Conservation (phyloP, 179 eudicot species). For the Silene coronaria region DNA sequence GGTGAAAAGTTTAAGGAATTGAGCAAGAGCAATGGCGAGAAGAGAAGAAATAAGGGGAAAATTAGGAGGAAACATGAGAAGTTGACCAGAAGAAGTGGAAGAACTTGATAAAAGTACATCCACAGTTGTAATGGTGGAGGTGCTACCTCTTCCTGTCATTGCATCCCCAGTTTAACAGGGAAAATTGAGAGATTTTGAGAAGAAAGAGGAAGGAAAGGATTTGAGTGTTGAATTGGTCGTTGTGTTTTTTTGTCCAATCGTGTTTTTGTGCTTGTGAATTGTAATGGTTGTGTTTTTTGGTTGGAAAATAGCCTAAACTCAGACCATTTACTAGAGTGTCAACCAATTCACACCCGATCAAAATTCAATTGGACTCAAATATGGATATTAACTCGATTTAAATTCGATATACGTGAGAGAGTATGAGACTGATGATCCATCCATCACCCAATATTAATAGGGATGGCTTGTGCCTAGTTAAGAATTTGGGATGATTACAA, state of each 20-base stretch:
- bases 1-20: conserved; percentile 35
- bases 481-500: too few relatives aligned
- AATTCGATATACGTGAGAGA: too few relatives aligned
- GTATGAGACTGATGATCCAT: too few relatives aligned
- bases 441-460: too few relatives aligned
- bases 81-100: conserved; percentile 6
- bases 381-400: too few relatives aligned
- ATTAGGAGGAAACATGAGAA: conserved; percentile 22
- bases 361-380: too few relatives aligned
- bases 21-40: conserved; percentile 27
- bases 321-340: too few relatives aligned
- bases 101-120: conserved; percentile 6
- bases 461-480: too few relatives aligned
- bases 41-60: conserved; percentile 30
- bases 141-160: conserved; percentile 13
- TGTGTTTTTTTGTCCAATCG: neutral
- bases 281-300: neutral
- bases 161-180: neutral
- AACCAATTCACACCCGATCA: too few relatives aligned
- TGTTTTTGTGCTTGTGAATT: neutral
- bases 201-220: neutral
- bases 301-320: too few relatives aligned
- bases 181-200: neutral
- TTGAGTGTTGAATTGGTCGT: neutral
- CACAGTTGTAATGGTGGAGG: neutral